Evolutionary conservation across 2,329 filamentous ascomycete genomes (phyloP), one percentile per base, ranked within the genome.

Genomic region (Trichoderma pleuroti): DNA sequence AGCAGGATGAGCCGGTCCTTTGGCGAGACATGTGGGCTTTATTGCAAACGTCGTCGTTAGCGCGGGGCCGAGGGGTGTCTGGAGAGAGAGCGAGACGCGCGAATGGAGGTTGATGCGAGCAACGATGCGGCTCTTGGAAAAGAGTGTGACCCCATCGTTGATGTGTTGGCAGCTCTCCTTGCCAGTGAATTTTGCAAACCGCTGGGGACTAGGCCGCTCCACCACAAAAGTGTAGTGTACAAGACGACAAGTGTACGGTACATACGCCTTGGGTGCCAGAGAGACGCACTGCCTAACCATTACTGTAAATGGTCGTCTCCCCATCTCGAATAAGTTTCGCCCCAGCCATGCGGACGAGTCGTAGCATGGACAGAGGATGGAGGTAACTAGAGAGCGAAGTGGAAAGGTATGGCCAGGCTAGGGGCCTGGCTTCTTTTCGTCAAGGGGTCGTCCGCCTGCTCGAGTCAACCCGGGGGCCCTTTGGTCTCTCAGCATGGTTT

Each of bases 131-230:
- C 88, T 89, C 87, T 89, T 85, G 73, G 77, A 75, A 75, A 86
- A 86, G 82, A 86, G 86, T 88, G 87, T 87, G 87, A 88, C 87
- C 70, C 88, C 87, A 88, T 89, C 84, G 85, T 69, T 92, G 93
- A 94, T 97, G 93, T 92, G 93, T 87, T 97, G 93, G 93, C 93
- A 91, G 90, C 85, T 86, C 86, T 91, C 86, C 86, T 89, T 88
- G 88, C 92, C 92, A 95, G 91, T 94, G 90, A 87, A 90, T 88
- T 66, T 72, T 68, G 85, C 85, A 85, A 87, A 83, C 82, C 83
- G 84, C 84, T 86, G 77, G 84, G 86, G 84, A 86, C 86, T 87
- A 88, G 83, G 82, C 84, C 86, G 85, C 86, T 88, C 88, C 87
- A 90, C 87, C 81, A 81, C 82, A 81, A 63, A 64, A n/a, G n/a